Evolutionary conservation across 2,329 filamentous ascomycete genomes (phyloP).

Genomic region (Chaetomium strumarium): DNA sequence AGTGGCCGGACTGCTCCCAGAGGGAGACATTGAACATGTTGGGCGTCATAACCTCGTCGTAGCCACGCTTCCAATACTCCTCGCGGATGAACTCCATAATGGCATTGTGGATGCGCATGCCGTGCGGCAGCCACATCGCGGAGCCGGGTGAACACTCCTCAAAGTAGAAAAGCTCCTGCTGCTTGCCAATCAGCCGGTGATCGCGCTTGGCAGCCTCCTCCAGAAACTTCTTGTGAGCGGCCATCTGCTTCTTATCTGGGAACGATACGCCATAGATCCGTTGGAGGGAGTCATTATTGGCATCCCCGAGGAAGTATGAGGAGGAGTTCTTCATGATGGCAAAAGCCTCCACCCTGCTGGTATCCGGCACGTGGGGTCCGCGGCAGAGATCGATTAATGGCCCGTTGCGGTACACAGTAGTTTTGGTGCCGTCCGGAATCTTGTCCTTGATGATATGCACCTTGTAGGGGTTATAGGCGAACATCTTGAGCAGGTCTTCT

Average conservation of each 20-base stretch:
- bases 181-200: conserved; percentile 86
- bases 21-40: conserved; percentile 93
- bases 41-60: conserved; percentile 90
- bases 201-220: conserved; percentile 98
- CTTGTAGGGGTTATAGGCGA: conserved; percentile 97
- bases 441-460: conserved; percentile 94
- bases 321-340: conserved; percentile 70
- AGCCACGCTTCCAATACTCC: conserved; percentile 89
- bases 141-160: conserved; percentile 89
- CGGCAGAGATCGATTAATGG: conserved; percentile 92
- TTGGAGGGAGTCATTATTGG: conserved; percentile 90
- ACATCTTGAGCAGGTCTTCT: conserved; percentile 90
- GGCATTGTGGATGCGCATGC: conserved; percentile 88
- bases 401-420: conserved; percentile 91
- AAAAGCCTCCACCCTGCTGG: conserved; percentile 89
- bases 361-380: conserved; percentile 91
- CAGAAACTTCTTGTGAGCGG: conserved; percentile 88
- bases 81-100: conserved; percentile 73
- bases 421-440: conserved; percentile 80
- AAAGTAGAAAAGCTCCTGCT: conserved; percentile 98
- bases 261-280: conserved; percentile 94
- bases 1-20: conserved; percentile 94
- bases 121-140: conserved; percentile 86
- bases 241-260: conserved; percentile 91
- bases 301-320: conserved; percentile 76